Percentiles rank a stretch among this genome's conserved stretches.
These are phyloP conservation scores for Otatea glauca DNA, from an alignment of 176 grass and related monocot species.

Conservation along the genomic window DNA sequence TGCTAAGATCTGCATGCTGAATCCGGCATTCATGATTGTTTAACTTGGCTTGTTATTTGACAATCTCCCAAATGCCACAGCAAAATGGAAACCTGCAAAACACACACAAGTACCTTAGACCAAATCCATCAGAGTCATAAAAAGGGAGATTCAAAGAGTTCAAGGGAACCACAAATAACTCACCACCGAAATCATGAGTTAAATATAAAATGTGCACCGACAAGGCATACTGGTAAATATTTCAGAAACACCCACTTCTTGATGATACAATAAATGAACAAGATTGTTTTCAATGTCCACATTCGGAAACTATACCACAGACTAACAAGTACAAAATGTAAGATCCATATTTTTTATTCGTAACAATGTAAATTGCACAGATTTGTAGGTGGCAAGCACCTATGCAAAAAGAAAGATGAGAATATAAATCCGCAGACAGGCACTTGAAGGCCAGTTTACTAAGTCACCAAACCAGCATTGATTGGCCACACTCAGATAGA, in stretches of 20 bases:
- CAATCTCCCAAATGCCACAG: conserved; percentile 16
- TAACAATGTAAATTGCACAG: not conserved
- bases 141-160: not conserved
- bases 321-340: conserved; percentile 1
- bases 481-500: not conserved
- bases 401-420: not conserved
- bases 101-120: conserved; percentile 7
- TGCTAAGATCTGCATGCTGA: conserved; percentile 75
- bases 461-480: conserved; percentile 36
- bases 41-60: conserved; percentile 20
- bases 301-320: not conserved
- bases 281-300: not conserved
- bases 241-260: not conserved
- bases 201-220: not conserved
- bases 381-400: not conserved
- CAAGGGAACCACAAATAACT: not conserved
- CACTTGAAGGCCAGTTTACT: conserved; percentile 2
- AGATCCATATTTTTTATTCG: not conserved
- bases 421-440: not conserved
- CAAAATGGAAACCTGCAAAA: conserved; percentile 46
- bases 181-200: not conserved
- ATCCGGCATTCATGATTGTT: conserved; percentile 68
- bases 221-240: not conserved
- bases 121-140: not conserved
- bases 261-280: not conserved